These are phyloP conservation scores for Papiliotrema laurentii DNA, from an alignment of 1,284 basidiomycete genomes.

Conservation along the genomic window DNA sequence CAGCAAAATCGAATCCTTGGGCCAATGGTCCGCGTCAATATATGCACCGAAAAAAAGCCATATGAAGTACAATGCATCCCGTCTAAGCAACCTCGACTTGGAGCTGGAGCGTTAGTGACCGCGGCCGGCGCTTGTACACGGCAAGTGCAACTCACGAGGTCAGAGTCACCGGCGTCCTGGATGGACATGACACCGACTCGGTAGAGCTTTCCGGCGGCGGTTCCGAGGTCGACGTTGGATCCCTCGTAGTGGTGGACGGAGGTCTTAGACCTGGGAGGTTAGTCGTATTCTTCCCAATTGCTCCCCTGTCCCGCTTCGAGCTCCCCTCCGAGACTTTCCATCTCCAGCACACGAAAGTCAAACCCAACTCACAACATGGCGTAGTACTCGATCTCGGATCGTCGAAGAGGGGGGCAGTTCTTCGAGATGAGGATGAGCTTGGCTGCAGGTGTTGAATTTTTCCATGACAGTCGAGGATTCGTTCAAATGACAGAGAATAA, in stretches of 20 bases:
- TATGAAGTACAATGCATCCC: conserved; percentile 39
- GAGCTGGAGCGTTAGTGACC: conserved; percentile 22
- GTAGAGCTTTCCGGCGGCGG: conserved; percentile 99
- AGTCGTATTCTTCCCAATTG: not conserved
- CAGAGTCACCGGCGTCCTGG: conserved; percentile 94
- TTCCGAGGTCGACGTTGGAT: conserved; percentile 96
- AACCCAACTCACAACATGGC: conserved; percentile 72
- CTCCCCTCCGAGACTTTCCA: not conserved
- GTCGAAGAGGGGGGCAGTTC: conserved; percentile 98
- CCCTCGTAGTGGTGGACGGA: conserved; percentile 95
- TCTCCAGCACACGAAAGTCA: not conserved
- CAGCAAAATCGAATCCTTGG: too few species aligned
- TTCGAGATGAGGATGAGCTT: conserved; percentile 98
- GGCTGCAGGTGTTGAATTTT: conserved; percentile 54
- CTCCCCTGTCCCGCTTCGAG: not conserved
- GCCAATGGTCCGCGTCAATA: not conserved
- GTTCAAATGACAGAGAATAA: not conserved
- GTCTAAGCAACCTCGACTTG: conserved; percentile 39
- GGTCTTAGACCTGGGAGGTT: conserved; percentile 66
- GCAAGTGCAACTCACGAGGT: conserved; percentile 56
- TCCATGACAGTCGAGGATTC: not conserved
- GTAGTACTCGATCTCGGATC: conserved; percentile 99
- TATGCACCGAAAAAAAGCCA: conserved; percentile 2
- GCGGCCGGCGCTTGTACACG: not conserved
- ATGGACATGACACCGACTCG: conserved; percentile 99